Base-by-base conservation (phyloP, 352 stramenopile genomes). In the Halophytophthora polymorphica region DNA sequence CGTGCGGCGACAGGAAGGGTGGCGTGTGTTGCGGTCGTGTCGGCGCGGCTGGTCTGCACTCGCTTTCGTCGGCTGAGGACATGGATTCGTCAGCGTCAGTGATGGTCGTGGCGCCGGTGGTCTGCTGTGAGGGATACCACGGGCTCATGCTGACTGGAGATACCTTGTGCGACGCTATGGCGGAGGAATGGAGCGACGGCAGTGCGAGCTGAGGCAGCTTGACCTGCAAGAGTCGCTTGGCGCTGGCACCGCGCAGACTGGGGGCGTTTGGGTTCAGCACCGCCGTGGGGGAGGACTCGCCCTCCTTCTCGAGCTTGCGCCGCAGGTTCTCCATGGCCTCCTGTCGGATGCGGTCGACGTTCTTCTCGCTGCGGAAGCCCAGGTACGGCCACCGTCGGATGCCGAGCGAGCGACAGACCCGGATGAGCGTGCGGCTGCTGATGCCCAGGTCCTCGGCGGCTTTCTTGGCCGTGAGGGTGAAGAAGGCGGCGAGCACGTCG, bases 321-420 rank as follows among this genome's bases (percentile, higher is more conserved):
- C 74, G 74, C n/a, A 90, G 66, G 46, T 86, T 90, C 43, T 86
- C 76, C 50, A 90, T 81, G 37, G 79, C 79, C 38, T 90, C 79
- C 53, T 83, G 70, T 23, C 79, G 79, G 50, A 90, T 86, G 18
- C 79, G 74, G 37, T 90, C 77, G 43, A 88, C 79, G 47, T 88
- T 90, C 44, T 88, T 88, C 59, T 88, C 79, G 40, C 79, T 87
- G 45, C 77, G 76, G 60, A 90, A 90, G 41, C 79, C 79, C 31
- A 90, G 61, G 69, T 90, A 90, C 33, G 79, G 76, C 79, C 79
- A 90, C 23, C 79, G 73, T 18, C 79, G 79, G 56, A 90, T 90
- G 25, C 76, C 79, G 12, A 90, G 67, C 18, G 79, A 90, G 23
- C 79, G 76, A 44, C 79, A 90, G 19, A 90, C 76, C 21, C 78